Conservation (phyloP, 2,329 filamentous ascomycete genomes). For the Botryotinia narcissicola region DNA sequence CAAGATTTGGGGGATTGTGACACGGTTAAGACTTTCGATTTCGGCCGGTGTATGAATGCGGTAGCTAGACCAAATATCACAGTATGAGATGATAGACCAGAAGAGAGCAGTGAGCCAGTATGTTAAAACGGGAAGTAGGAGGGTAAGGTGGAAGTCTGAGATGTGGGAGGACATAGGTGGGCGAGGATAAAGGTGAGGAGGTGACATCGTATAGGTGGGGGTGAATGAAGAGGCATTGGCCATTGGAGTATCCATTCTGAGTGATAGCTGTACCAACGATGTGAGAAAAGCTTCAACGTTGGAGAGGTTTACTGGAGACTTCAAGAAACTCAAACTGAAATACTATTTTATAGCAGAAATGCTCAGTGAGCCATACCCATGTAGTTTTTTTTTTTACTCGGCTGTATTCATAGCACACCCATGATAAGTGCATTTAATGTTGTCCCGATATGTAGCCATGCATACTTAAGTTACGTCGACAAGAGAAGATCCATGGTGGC, state of each 20-base stretch:
- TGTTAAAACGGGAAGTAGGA: slow-evolving; percentile 39
- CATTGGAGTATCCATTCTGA: slow-evolving; percentile 5
- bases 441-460: background rate
- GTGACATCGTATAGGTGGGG: slow-evolving; percentile 56
- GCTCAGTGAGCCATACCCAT: background rate
- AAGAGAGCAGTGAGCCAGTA: slow-evolving; percentile 7
- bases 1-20: slow-evolving; percentile 67
- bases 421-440: background rate
- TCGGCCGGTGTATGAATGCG: slow-evolving; percentile 77
- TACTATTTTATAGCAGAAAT: background rate
- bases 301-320: background rate
- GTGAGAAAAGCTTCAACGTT: background rate
- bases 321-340: background rate
- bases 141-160: slow-evolving; percentile 72
- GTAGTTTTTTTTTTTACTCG: background rate
- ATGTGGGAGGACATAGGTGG: slow-evolving; percentile 70
- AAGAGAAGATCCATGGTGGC: background rate
- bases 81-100: slow-evolving; percentile 5
- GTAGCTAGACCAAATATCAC: slow-evolving; percentile 7
- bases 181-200: slow-evolving; percentile 48
- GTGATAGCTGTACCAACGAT: background rate
- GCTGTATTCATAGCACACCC: background rate
- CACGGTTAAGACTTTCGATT: slow-evolving; percentile 80
- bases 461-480: background rate
- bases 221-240: background rate